A percentile compares a stretch with the other conserved stretches of the same genome.
Conservation (phyloP, 768 basidiomycete species). For the Calocybe indica region DNA sequence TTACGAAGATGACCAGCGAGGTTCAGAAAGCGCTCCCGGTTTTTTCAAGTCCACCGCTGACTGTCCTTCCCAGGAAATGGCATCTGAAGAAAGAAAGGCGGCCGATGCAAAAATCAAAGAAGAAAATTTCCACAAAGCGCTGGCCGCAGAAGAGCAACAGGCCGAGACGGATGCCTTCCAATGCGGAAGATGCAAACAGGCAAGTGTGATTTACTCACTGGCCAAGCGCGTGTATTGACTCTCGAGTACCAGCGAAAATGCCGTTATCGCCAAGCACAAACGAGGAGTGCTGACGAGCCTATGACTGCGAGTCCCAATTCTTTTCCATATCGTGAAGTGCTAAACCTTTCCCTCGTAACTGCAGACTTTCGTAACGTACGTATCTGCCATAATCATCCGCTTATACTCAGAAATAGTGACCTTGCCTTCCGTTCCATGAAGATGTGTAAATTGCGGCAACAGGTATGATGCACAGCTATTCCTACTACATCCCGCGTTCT, state of each 20-base stretch:
- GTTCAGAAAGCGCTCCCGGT: slow-evolving; percentile 31
- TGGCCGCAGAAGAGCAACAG: slow-evolving; percentile 83
- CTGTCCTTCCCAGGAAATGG: slow-evolving; percentile 71
- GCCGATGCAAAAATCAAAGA: slow-evolving; percentile 77
- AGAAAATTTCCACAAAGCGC: slow-evolving; percentile 85
- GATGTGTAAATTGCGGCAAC: slow-evolving; percentile 22
- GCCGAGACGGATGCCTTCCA: slow-evolving; percentile 99
- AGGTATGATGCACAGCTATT: slow-evolving; percentile 14
- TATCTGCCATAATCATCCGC: not conserved
- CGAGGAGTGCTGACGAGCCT: slow-evolving; percentile 95
- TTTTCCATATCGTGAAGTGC: not conserved
- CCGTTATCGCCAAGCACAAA: slow-evolving; percentile 93
- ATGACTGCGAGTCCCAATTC: slow-evolving; percentile 71
- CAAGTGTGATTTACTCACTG: slow-evolving; percentile 15
- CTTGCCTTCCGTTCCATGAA: not conserved
- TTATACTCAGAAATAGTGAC: not conserved
- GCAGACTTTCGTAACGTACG: slow-evolving; percentile 85
- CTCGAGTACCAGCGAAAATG: slow-evolving; percentile 58
- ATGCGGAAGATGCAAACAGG: slow-evolving; percentile 91
- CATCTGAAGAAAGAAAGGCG: slow-evolving; percentile 84
- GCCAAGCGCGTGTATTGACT: not conserved
- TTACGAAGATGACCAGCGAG: slow-evolving; percentile 78
- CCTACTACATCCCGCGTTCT: not conserved
- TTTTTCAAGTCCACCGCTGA: not conserved
- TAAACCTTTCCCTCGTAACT: slow-evolving; percentile 5